Conservation (phyloP, 148 eudicot species). For the Cornus florida region DNA sequence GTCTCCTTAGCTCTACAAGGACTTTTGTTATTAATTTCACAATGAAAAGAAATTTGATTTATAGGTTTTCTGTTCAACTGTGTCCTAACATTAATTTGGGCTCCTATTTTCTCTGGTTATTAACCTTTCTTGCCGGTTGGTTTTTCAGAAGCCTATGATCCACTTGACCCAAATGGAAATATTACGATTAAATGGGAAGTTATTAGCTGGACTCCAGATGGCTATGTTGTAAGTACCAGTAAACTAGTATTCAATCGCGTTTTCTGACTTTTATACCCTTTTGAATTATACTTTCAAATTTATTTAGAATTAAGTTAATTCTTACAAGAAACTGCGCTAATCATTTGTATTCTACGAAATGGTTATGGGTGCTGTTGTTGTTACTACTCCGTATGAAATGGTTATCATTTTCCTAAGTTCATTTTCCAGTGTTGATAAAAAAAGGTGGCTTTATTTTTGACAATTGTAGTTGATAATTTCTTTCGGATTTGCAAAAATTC, state of each 20-base stretch:
- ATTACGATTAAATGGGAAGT: constrained; percentile 93
- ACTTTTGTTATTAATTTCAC: neutral
- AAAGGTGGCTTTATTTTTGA: neutral
- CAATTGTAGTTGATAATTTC: neutral
- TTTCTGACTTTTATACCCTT: neutral
- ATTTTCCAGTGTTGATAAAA: too few species aligned
- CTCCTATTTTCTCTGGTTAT: neutral
- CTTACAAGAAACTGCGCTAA: neutral
- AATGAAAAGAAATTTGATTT: neutral
- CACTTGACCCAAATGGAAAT: constrained; percentile 79
- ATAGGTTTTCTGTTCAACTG: too few species aligned
- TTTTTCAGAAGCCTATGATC: constrained; percentile 71
- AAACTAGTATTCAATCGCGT: neutral
- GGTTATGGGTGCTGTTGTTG: neutral
- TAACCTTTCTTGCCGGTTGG: neutral
- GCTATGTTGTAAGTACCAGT: constrained; percentile 67
- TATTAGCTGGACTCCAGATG: constrained; percentile 77
- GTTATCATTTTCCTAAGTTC: neutral
- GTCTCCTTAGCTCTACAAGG: neutral
- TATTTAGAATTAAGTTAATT: neutral
- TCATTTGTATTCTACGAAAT: neutral
- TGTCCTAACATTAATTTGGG: neutral
- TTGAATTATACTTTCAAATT: neutral
- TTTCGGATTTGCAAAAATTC: neutral
- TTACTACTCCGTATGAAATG: neutral